Evolutionary conservation across 805 yeast genomes (phyloP).

Genomic region (Kodamaea kaohsiungensis): DNA sequence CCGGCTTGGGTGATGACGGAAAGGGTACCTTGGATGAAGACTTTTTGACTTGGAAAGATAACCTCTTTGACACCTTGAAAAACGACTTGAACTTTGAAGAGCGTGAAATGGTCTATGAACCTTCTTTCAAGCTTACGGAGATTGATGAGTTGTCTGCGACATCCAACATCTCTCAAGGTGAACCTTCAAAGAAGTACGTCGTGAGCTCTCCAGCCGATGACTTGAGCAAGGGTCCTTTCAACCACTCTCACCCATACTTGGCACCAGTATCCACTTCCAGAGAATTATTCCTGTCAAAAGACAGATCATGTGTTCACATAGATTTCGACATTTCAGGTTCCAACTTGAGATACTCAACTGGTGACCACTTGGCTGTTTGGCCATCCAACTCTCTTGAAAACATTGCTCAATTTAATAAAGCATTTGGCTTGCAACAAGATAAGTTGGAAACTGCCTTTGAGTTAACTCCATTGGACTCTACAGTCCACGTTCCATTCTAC

Average conservation of each 20-base stretch:
- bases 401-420: conserved; percentile 61
- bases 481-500: conserved; percentile 64
- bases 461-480: conserved; percentile 69
- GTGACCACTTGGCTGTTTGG: conserved; percentile 95
- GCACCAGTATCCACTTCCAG: conserved; percentile 61
- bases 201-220: conserved; percentile 14
- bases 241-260: conserved; percentile 77
- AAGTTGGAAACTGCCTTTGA: conserved; percentile 59
- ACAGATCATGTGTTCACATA: conserved; percentile 83
- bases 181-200: conserved; percentile 61
- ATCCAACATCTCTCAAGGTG: conserved; percentile 60
- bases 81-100: conserved; percentile 69
- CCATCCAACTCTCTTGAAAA: conserved; percentile 84
- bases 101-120: conserved; percentile 76
- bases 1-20: conserved; percentile 96
- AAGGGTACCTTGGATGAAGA: conserved; percentile 94
- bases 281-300: conserved; percentile 67
- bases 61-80: conserved; percentile 64
- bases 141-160: conserved; percentile 24
- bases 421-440: conserved; percentile 54
- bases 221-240: conserved; percentile 68
- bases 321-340: conserved; percentile 81
- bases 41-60: conserved; percentile 89
- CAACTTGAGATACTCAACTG: conserved; percentile 83
- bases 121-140: conserved; percentile 53